Evolutionary conservation across 2,329 filamentous ascomycete genomes (phyloP), one percentile per base, ranked within the genome.

Genomic region (Venturia effusa): DNA sequence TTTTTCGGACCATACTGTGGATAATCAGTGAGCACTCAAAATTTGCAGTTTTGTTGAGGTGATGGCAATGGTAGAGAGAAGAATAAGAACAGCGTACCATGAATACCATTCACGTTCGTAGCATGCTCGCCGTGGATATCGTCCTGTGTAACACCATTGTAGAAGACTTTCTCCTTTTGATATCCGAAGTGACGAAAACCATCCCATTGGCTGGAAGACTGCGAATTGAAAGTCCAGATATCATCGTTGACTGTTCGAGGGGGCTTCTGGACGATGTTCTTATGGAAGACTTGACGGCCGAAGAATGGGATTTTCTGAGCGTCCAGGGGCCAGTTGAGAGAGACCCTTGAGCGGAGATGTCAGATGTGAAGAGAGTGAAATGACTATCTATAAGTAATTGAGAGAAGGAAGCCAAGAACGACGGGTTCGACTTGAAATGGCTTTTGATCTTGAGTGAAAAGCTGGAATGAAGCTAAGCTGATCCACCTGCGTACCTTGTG

Each of bases 241-340:
- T 87, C 84, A 69, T 87, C 85, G 69, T 87, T 86, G 32, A 85
- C 80, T 6, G 77, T 74, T 19, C 79, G 73, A 2, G 81, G 80
- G 1, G 75, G 71, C 71, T 84, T 84, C 55, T 79, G 75, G 64
- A 80, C 77, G 32, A 85, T 71, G 19, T 81, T 71, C 68, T 83
- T 79, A 65, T 83, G 76, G 69, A 88, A 84, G 3, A 77, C 72
- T 65, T 81, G 78, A 19, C 85, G 79, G 64, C 78, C 75, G 71
- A 87, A 85, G 70, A 84, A 82, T 22, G 82, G 77, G 13, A 81
- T 80, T 72, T 84, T 77, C 5, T 88, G 76, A 0, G 83, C 78
- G 72, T 84, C 77, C 5, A 88, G 76, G 0, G 82, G 78, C 78
- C 84, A 84, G 73, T 88, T 84, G 24, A 87, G 78, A 1, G 82